A percentile compares a stretch with the other conserved stretches of the same genome.
These are phyloP conservation scores for Hanseniaspora clermontiae DNA, from an alignment of 805 yeast genomes.

Conservation along the genomic window DNA sequence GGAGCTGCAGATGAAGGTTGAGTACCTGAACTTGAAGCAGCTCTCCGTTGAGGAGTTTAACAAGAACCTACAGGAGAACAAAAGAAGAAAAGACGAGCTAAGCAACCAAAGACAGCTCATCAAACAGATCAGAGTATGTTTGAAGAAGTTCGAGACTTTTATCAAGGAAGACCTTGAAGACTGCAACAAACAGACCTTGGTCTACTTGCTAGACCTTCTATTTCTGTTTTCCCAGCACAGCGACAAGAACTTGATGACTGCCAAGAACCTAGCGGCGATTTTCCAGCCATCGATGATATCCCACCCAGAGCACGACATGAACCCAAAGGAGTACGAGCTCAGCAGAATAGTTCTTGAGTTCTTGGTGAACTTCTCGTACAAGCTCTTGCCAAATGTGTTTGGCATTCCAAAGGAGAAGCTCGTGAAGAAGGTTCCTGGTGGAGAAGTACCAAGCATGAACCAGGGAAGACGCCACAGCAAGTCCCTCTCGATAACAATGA, in stretches of 20 bases:
- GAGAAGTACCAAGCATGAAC: not conserved
- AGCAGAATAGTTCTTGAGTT: constrained; percentile 81
- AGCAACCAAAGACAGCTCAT: constrained; percentile 46
- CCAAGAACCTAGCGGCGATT: constrained; percentile 84
- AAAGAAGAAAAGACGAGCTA: constrained; percentile 29
- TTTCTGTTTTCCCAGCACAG: constrained; percentile 75
- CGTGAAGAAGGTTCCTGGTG: not conserved
- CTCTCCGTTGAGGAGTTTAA: constrained; percentile 17
- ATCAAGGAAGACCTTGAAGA: constrained; percentile 56
- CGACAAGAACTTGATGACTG: constrained; percentile 75
- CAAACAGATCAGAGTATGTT: constrained; percentile 53
- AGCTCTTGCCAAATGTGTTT: constrained; percentile 48
- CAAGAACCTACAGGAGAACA: constrained; percentile 26
- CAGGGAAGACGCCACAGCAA: constrained; percentile 13
- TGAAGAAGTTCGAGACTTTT: constrained; percentile 56
- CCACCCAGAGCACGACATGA: constrained; percentile 85
- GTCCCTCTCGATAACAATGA: constrained; percentile 10
- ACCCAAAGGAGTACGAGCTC: constrained; percentile 79
- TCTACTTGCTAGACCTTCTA: constrained; percentile 74
- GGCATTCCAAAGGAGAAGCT: constrained; percentile 17
- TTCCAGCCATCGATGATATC: constrained; percentile 94
- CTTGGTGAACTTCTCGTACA: constrained; percentile 72
- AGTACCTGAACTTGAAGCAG: constrained; percentile 16
- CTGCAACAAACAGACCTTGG: constrained; percentile 64
- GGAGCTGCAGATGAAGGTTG: constrained; percentile 9